Evolutionary conservation across 108 stramenopile species (phyloP).

Genomic region (Nitzschia palea): DNA sequence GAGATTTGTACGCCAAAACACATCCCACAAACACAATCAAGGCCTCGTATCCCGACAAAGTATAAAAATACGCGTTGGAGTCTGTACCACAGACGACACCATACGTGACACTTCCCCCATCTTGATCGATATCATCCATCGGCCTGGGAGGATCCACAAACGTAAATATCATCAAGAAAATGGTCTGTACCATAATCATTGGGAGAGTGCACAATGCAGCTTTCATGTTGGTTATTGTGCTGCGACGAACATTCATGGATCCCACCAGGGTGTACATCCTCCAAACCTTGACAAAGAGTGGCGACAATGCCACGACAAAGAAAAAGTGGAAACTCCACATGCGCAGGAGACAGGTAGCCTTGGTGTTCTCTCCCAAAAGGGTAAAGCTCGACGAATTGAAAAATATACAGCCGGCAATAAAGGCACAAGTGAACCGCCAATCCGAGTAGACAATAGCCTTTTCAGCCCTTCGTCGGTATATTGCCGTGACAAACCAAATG

Average conservation of each 20-base stretch:
- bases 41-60: constrained; percentile 22
- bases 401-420: constrained; percentile 42
- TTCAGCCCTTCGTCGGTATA: constrained; percentile 28
- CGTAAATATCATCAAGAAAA: constrained; percentile 37
- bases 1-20: constrained; percentile 38
- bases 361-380: constrained; percentile 33
- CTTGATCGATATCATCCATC: constrained; percentile 12
- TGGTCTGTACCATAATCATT: constrained; percentile 28
- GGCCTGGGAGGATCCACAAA: constrained; percentile 39
- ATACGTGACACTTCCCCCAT: constrained; percentile 16
- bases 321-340: constrained; percentile 49
- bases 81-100: constrained; percentile 24
- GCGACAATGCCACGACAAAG: constrained; percentile 31
- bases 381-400: constrained; percentile 37
- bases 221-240: constrained; percentile 23
- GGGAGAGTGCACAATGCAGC: constrained; percentile 32
- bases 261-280: constrained; percentile 46
- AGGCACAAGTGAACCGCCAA: constrained; percentile 51
- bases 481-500: constrained; percentile 7
- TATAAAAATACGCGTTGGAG: constrained; percentile 17
- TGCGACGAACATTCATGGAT: background rate
- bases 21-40: constrained; percentile 39
- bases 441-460: constrained; percentile 32
- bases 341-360: constrained; percentile 34
- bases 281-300: constrained; percentile 49